phyloP scores from a whole-genome alignment of 2,329 filamentous ascomycete species.

The Alternaria incomplexa region DNA sequence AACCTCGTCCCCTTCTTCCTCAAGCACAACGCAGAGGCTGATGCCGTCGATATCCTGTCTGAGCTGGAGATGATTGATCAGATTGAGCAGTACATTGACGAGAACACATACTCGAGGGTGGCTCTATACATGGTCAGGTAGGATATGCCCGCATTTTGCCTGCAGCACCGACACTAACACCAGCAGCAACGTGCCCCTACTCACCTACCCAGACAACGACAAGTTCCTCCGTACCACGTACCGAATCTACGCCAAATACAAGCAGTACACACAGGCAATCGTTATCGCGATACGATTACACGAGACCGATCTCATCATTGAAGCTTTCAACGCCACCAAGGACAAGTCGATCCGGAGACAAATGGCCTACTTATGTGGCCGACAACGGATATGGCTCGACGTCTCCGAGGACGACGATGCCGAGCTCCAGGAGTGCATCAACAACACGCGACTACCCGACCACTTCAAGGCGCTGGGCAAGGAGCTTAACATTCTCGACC shows the following conservation, averaged over 20 bases:
- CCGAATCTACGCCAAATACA: constrained; percentile 90
- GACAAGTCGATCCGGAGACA: constrained; percentile 89
- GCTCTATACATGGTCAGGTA: constrained; percentile 93
- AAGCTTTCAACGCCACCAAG: constrained; percentile 78
- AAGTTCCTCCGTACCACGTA: constrained; percentile 92
- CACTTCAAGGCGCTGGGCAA: constrained; percentile 95
- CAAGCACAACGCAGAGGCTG: constrained; percentile 96
- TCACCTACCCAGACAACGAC: constrained; percentile 97
- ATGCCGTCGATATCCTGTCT: constrained; percentile 95
- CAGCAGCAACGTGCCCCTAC: constrained; percentile 86
- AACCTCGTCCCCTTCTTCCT: constrained; percentile 92
- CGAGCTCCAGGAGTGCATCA: constrained; percentile 80
- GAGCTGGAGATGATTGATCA: constrained; percentile 97
- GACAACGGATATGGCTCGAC: constrained; percentile 87
- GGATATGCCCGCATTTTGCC: constrained; percentile 2
- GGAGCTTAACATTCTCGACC: constrained; percentile 95
- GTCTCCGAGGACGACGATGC: constrained; percentile 73
- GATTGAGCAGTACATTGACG: constrained; percentile 86
- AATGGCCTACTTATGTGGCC: constrained; percentile 88
- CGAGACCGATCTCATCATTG: constrained; percentile 80
- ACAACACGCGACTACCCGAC: constrained; percentile 85
- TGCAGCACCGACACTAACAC: constrained; percentile 24
- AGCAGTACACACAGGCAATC: constrained; percentile 91
- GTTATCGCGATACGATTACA: constrained; percentile 93
- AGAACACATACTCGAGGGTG: constrained; percentile 90